Base-by-base conservation (phyloP, 2,329 filamentous ascomycete species). In the Elsinoe batatas region DNA sequence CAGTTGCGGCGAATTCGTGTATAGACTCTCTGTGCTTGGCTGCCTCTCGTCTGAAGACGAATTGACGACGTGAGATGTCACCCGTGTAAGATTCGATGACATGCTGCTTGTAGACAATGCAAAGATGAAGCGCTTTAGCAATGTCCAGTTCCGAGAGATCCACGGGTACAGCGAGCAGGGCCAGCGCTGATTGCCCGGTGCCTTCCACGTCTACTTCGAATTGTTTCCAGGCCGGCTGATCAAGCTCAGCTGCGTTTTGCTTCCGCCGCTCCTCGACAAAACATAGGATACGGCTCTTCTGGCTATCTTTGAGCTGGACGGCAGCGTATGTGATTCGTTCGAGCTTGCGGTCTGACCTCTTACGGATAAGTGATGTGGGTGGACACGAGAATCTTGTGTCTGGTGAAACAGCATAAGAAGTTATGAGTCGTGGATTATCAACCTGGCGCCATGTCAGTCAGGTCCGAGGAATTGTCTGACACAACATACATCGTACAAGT, bases 341-440 rank as follows among this genome's bases (percentile, higher is more conserved):
- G 1, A 76, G 70, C 10, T 68, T 67, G 35, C 70, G 72, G 32
- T 71, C 72, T 30, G 68, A 63, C 43, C 72, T 65, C 64, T 77
- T 79, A 59, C 73, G 71, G 64, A 79, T 77, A 43, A 82, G 71
- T 20, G 81, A 84, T 64, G 74, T 80, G 53, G 81, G 81, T 33
- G 77, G 71, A 53, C 78, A 78, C 54, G 75, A 73, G 64, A 83
- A 79, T 13, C 72, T 74, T 20, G 79, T 76, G 63, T 81, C 76
- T 26, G 81, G 81, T 35, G 81, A 79, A 13, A 83, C 71, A 53
- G 80, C 79, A 65, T 83, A 82, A 13, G 81, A 83, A 33, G 79
- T 77, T 15, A 81, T 72, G 7, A 81, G 72, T 61, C 77, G 79
- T 7, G 81, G 79, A 53, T 77, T 80, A 74, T 82, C 79, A 18